Base-by-base conservation (phyloP, 768 basidiomycete genomes). In the Kwoniella newhampshirensis region DNA sequence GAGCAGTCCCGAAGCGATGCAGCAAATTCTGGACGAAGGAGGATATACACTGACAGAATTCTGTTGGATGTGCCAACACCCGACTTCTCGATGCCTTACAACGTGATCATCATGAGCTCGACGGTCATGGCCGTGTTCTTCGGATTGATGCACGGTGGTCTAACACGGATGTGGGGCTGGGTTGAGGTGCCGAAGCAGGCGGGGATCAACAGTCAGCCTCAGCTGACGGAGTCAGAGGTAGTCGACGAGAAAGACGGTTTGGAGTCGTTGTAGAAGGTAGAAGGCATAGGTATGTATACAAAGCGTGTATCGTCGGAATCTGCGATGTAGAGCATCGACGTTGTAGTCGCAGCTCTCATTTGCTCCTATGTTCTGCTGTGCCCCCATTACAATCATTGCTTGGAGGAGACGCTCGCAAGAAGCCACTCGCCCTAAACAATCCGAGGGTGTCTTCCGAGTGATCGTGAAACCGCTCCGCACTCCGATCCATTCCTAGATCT, bases 1-100 rank as follows among this genome's bases (percentile, higher is more conserved):
- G 6, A 42, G 21, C 21, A n/a, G 8, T n/a, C 6, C 7, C 17
- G 21, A n/a, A 8, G 41, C 41, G 21, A 32, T 6, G 20, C 60
- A 23, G 25, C 46, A 36, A 32, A 41, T 11, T 18, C 44, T n/a
- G 28, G 47, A 18, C 43, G 65, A 25, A 41, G 56, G 37, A 68
- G 86, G 42, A 81, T 96, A 43, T 94, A 94, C 75, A 91, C 90
- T 1, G 81, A 84, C 0, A 82, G 86, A 8, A 81, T 94, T 23
- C 84, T 98, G 35, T 84, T 93, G 42, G 91, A 93, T 75, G 82
- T 96, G n/a, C 87, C 94, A n/a, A 91, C 91, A 32, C 96, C 94
- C 0, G 96, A 98, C 75, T 98, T 98, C 75, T 92, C 89, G 76
- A 98, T 98, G 96, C 96, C 96, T 0, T 98, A 98, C 79, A 99